phyloP scores from a whole-genome alignment of 768 basidiomycete species.

The Candolleomyces aberdarensis region DNA sequence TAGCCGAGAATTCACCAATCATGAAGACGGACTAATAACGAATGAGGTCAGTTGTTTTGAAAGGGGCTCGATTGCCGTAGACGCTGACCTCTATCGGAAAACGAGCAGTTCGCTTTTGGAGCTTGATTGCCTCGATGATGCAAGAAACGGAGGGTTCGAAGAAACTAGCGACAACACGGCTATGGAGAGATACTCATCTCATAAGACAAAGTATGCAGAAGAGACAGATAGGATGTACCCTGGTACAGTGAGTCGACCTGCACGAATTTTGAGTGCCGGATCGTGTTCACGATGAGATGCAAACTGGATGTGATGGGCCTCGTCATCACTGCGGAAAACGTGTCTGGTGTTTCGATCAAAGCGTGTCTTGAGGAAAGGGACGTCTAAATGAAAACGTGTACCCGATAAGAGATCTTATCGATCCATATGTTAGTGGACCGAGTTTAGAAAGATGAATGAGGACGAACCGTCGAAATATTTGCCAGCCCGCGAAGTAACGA shows the following conservation, averaged over 20 bases:
- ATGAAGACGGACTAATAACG: conserved; percentile 39
- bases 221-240: conserved; percentile 18
- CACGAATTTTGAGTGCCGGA: conserved; percentile 29
- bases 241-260: conserved; percentile 39
- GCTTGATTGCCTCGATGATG: conserved; percentile 18
- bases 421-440: not conserved
- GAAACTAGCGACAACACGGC: conserved; percentile 20
- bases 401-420: conserved; percentile 30
- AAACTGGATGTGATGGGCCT: conserved; percentile 42
- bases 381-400: conserved; percentile 34
- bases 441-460: too few relatives aligned
- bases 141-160: conserved; percentile 25
- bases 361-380: conserved; percentile 30
- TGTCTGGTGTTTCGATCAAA: conserved; percentile 46
- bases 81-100: conserved; percentile 5
- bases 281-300: conserved; percentile 38
- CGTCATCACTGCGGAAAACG: conserved; percentile 30
- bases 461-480: conserved; percentile 30
- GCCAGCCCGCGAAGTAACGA: conserved; percentile 38
- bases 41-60: not conserved
- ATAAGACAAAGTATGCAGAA: too few relatives aligned
- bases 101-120: conserved; percentile 11
- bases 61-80: not conserved
- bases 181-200: not conserved
- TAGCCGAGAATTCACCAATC: conserved; percentile 59